phyloP scores from a whole-genome alignment of 768 basidiomycete species.

The Hypsizygus marmoreus region DNA sequence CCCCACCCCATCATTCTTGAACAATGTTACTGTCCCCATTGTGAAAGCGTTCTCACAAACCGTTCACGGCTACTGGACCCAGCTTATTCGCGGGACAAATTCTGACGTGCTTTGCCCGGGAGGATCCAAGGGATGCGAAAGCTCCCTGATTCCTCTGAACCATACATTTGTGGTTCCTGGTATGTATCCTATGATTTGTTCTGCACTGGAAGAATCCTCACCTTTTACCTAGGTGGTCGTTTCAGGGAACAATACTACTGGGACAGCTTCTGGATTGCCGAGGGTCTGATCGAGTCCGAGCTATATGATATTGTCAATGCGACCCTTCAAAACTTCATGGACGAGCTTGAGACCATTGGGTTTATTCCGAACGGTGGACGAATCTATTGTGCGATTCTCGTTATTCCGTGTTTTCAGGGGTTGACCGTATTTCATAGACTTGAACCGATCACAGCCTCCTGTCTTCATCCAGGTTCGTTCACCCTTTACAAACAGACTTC shows the following conservation, averaged over 20 bases:
- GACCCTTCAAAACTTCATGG: slow-evolving; percentile 94
- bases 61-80: slow-evolving; percentile 87
- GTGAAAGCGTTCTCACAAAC: slow-evolving; percentile 71
- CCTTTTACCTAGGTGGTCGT: slow-evolving; percentile 50
- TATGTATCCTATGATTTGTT: slow-evolving; percentile 27
- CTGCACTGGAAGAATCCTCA: not conserved
- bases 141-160: slow-evolving; percentile 86
- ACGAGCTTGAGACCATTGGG: slow-evolving; percentile 79
- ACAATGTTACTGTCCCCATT: slow-evolving; percentile 68
- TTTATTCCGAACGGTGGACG: slow-evolving; percentile 96
- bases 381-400: slow-evolving; percentile 66
- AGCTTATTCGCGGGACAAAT: slow-evolving; percentile 79
- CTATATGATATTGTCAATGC: slow-evolving; percentile 72
- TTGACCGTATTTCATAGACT: slow-evolving; percentile 88
- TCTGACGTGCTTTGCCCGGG: slow-evolving; percentile 59
- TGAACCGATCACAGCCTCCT: slow-evolving; percentile 91
- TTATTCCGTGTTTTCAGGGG: slow-evolving; percentile 42
- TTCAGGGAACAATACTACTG: slow-evolving; percentile 84
- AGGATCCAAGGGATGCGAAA: slow-evolving; percentile 65
- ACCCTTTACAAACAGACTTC: no score
- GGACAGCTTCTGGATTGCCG: slow-evolving; percentile 82
- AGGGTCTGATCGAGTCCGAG: slow-evolving; percentile 83
- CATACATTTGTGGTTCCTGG: slow-evolving; percentile 92
- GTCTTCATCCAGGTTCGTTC: slow-evolving; percentile 73
- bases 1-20: slow-evolving; percentile 63